A percentile compares a stretch with the other conserved stretches of the same genome.
Conservation (phyloP, 1,284 basidiomycete species). For the Boletus sp. region DNA sequence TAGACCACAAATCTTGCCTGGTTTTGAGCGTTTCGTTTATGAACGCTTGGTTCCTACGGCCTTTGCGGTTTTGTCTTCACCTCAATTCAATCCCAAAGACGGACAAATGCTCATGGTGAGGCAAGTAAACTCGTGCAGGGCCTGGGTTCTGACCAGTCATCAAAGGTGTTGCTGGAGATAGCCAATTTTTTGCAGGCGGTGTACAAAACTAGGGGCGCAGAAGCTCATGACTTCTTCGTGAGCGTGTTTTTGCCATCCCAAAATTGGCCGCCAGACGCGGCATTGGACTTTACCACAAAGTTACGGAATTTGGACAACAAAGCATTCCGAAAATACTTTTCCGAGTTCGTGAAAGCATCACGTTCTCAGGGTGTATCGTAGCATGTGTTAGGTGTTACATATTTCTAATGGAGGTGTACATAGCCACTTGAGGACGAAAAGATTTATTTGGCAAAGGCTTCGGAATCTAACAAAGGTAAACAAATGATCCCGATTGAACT, state of each 20-base stretch:
- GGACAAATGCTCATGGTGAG: conserved; percentile 80
- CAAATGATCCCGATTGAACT: conserved; percentile 21
- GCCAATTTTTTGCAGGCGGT: conserved; percentile 81
- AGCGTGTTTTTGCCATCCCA: conserved; percentile 84
- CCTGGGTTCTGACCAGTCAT: conserved; percentile 1
- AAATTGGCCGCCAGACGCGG: conserved; percentile 78
- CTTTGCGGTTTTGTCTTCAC: conserved; percentile 78
- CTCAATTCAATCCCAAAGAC: conserved; percentile 85
- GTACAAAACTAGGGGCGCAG: conserved; percentile 74
- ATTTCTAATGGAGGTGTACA: neutral
- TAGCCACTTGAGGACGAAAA: neutral
- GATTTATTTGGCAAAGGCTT: conserved; percentile 33
- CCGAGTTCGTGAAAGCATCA: conserved; percentile 76
- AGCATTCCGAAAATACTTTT: conserved; percentile 85
- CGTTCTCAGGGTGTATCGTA: conserved; percentile 51
- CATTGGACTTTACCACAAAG: conserved; percentile 76
- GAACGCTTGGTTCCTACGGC: conserved; percentile 80
- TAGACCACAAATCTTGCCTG: conserved; percentile 59
- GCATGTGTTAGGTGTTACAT: conserved; percentile 22
- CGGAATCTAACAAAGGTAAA: conserved; percentile 34
- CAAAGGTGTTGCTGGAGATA: conserved; percentile 86
- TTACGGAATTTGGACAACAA: conserved; percentile 77
- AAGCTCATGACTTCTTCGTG: conserved; percentile 81
- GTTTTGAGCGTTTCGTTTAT: conserved; percentile 93
- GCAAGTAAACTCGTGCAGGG: conserved; percentile 1